Conservation (phyloP, 768 basidiomycete species). For the Exidia glandulosa region DNA sequence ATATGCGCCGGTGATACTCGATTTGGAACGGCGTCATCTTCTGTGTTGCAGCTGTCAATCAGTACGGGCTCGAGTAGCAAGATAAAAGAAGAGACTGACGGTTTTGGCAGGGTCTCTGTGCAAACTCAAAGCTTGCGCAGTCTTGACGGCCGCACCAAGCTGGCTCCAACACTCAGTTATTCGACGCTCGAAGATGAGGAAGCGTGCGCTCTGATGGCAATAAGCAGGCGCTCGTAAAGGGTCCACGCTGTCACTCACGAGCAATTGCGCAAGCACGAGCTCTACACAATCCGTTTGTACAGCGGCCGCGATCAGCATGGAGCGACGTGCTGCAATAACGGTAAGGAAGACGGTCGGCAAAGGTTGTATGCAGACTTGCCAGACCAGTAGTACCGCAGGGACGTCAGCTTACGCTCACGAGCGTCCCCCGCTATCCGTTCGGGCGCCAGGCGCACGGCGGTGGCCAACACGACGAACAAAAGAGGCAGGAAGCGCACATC, state of each 20-base stretch:
- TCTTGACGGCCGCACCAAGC: constrained; percentile 82
- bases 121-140: constrained; percentile 86
- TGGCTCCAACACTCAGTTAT: constrained; percentile 97
- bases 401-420: constrained; percentile 62
- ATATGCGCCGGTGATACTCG: constrained; percentile 84
- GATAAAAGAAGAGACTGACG: constrained; percentile 32
- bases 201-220: constrained; percentile 48
- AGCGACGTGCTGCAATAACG: constrained; percentile 54
- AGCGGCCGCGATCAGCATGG: constrained; percentile 82
- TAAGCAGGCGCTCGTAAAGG: constrained; percentile 3
- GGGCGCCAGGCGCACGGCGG: constrained; percentile 75
- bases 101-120: constrained; percentile 81
- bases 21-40: constrained; percentile 64
- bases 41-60: constrained; percentile 23
- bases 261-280: constrained; percentile 80
- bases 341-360: constrained; percentile 4
- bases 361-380: constrained; percentile 47
- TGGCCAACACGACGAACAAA: constrained; percentile 87
- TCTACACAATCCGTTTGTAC: constrained; percentile 89
- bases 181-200: constrained; percentile 61
- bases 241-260: constrained; percentile 31
- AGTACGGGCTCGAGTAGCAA: neutral
- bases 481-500: constrained; percentile 81
- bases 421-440: constrained; percentile 76
- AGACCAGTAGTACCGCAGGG: constrained; percentile 89